Evolutionary conservation across 768 basidiomycete genomes (phyloP), one percentile per base, ranked within the genome.

Genomic region (Boletus tylopilopsis): DNA sequence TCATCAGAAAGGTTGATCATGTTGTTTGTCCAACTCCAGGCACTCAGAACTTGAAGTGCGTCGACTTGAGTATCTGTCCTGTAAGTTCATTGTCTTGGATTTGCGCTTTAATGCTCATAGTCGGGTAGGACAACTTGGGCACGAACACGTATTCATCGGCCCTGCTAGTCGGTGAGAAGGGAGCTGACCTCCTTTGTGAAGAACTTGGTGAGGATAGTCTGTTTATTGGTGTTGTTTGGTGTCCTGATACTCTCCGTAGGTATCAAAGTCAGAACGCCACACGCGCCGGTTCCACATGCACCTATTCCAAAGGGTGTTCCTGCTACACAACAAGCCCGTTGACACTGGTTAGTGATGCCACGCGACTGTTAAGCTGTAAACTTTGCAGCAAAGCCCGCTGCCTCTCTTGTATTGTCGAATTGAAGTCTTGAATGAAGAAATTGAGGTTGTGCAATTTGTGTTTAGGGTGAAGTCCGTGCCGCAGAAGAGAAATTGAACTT

Each of bases 121-220:
- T 11, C 24, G 34, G 46, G n/a, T 47, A 82, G 80, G 83, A 84
- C 57, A 86, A 86, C 67, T 67, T 85, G 55, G 83, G 82, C 51
- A 84, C 84, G 36, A 84, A 84, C 73, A 85, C 83, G 6, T 85
- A 85, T 70, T 85, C 82, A 27, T 82, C 82, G 48, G 85, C 84
- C 15, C 67, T 87, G 54, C 63, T 85, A 27, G 80, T 85, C 33
- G 83, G 84, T 25, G 84, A 86, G 73, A 85, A 85, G 69, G 83
- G 80, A 27, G 82, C 82, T 13, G 69, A 73, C 55, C 63, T 87
- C 36, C 62, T 87, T 34, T 73, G 76, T 7, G 80, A 83, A 68
- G 84, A 85, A 3, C 76, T 87, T 39, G 83, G 82, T 82, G 56
- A 47, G 73, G 51, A 38, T n/a, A n/a, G n/a, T 16, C 25, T 7